Conservation (phyloP, 768 basidiomycete species). For the Boletus subcaerulescens region DNA sequence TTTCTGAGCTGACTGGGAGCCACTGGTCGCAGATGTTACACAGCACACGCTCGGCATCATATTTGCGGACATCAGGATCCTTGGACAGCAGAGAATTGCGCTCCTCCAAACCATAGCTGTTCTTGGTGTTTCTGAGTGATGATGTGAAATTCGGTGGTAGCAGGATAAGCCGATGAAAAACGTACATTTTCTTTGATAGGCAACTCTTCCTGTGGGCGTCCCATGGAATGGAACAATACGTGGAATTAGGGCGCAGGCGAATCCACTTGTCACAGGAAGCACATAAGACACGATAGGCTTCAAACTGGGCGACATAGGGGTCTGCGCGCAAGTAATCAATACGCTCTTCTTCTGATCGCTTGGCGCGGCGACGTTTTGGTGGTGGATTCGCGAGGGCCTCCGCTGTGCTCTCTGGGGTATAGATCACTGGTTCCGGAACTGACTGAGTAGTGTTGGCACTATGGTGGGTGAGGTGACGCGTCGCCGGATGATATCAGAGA, state of each 20-base stretch:
- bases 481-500: conserved; percentile 4
- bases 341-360: conserved; percentile 74
- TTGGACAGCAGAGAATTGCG: conserved; percentile 55
- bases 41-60: conserved; percentile 67
- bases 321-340: conserved; percentile 67
- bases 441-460: conserved; percentile 33
- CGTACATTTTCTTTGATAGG: conserved; percentile 73
- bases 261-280: conserved; percentile 85
- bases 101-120: conserved; percentile 58
- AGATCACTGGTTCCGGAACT: conserved; percentile 38
- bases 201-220: conserved; percentile 84
- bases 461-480: conserved; percentile 1
- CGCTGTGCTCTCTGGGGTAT: conserved; percentile 41
- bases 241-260: conserved; percentile 79
- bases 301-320: conserved; percentile 77
- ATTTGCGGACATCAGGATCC: conserved; percentile 71
- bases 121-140: conserved; percentile 39
- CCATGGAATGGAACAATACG: conserved; percentile 87
- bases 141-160: conserved; percentile 6
- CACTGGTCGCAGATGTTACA: conserved; percentile 69
- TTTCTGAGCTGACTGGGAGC: conserved; percentile 59
- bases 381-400: conserved; percentile 47
- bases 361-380: conserved; percentile 66
- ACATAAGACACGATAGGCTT: conserved; percentile 77
- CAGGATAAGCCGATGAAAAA: conserved; percentile 5